Evolutionary conservation across 2,329 filamentous ascomycete genomes (phyloP).

Genomic region (Ceratocystis albifundus): DNA sequence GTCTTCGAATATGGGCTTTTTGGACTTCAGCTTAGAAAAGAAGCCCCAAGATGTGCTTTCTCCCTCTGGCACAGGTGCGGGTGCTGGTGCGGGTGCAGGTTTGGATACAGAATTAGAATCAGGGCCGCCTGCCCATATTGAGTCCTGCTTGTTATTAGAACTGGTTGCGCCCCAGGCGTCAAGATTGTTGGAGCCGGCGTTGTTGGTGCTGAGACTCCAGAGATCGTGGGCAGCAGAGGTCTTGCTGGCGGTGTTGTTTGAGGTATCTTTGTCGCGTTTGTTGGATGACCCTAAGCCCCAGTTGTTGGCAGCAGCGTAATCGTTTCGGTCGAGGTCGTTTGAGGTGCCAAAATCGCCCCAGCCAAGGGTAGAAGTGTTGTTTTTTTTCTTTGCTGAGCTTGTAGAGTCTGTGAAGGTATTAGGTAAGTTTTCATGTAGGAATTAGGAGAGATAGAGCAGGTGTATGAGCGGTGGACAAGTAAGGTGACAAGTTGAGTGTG

Average conservation of each 20-base stretch:
- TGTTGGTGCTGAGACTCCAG: conserved; percentile 9
- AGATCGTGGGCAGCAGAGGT: conserved; percentile 27
- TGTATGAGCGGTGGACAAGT: too few species aligned
- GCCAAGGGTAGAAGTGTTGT: neutral
- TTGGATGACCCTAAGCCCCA: neutral
- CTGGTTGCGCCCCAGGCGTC: conserved; percentile 16
- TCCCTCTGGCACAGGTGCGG: conserved; percentile 11
- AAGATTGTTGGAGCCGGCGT: neutral
- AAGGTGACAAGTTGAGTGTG: too few species aligned
- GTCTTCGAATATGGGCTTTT: conserved; percentile 15
- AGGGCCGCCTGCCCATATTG: conserved; percentile 11
- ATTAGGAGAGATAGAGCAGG: too few species aligned
- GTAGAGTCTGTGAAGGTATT: neutral
- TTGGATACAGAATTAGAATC: neutral
- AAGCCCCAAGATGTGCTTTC: conserved; percentile 9
- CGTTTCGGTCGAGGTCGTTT: neutral
- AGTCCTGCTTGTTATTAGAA: conserved; percentile 6
- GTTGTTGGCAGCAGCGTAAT: neutral
- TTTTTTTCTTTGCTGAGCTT: neutral
- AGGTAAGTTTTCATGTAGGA: neutral
- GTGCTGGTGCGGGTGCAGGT: neutral
- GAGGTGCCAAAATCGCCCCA: conserved; percentile 1
- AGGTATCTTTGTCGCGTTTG: conserved; percentile 25
- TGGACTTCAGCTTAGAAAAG: conserved; percentile 18
- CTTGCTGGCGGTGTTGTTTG: conserved; percentile 29